phyloP scores from a whole-genome alignment of 2,329 filamentous ascomycete species.

The Xylaria arbuscula region DNA sequence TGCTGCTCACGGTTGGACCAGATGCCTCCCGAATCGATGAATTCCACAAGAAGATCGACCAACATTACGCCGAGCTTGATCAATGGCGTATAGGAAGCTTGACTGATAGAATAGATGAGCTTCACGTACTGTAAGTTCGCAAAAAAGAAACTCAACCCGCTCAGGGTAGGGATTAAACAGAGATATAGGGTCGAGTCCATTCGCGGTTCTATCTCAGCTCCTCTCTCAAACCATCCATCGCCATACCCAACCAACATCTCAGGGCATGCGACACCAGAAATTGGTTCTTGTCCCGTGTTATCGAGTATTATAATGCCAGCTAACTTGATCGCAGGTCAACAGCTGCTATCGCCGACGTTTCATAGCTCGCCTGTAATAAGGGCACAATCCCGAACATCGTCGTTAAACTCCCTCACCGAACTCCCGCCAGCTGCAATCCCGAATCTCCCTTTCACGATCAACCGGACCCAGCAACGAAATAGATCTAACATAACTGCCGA shows the following conservation, averaged over 20 bases:
- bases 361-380: constrained; percentile 34
- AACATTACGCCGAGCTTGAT: constrained; percentile 39
- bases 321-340: constrained; percentile 1
- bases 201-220: constrained; percentile 26
- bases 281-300: background rate
- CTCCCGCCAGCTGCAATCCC: constrained; percentile 35
- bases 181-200: constrained; percentile 14
- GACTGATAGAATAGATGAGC: constrained; percentile 22
- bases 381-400: constrained; percentile 32
- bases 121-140: constrained; percentile 25
- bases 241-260: background rate
- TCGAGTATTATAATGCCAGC: constrained; percentile 2
- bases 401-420: constrained; percentile 37
- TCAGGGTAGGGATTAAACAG: background rate
- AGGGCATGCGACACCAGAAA: constrained; percentile 4
- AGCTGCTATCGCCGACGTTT: constrained; percentile 12
- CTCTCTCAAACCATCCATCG: background rate
- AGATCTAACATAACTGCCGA: background rate
- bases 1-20: constrained; percentile 35
- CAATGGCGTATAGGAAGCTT: constrained; percentile 31
- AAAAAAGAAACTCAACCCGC: background rate
- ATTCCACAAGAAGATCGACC: constrained; percentile 41
- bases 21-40: constrained; percentile 38
- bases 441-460: background rate
- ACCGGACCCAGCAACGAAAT: constrained; percentile 5